Conservation (phyloP, 345 rosid genomes). For the Firmiana major region DNA sequence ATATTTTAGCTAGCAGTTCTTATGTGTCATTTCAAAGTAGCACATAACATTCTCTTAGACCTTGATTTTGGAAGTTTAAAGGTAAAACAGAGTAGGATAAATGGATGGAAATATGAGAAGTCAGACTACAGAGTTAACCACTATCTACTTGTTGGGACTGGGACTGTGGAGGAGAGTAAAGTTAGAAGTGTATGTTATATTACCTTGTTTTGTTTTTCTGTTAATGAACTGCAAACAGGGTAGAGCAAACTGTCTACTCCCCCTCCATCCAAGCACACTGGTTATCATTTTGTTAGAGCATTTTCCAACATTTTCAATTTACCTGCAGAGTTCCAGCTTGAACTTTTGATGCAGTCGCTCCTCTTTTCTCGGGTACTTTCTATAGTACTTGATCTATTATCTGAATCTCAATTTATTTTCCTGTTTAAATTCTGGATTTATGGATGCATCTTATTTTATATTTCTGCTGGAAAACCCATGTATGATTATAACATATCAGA, state of each 20-base stretch:
- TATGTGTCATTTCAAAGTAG: not conserved
- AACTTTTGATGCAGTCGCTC: slow-evolving; percentile 91
- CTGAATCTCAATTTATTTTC: slow-evolving; percentile 14
- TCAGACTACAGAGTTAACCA: not conserved
- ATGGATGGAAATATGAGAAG: not conserved
- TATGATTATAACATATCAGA: not conserved
- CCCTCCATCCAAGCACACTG: not conserved
- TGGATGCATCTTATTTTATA: slow-evolving; percentile 1
- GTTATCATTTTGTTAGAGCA: not conserved
- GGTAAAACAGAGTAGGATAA: not conserved
- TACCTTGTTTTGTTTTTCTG: not conserved
- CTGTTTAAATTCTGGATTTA: slow-evolving; percentile 16
- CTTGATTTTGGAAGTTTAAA: slow-evolving; percentile 1
- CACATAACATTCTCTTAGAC: not conserved
- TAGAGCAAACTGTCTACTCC: not conserved
- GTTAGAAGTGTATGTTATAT: not conserved
- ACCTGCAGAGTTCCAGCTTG: slow-evolving; percentile 89
- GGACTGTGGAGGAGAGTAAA: not conserved
- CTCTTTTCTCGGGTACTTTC: slow-evolving; percentile 83
- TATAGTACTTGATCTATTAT: slow-evolving; percentile 13
- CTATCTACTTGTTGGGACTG: not conserved
- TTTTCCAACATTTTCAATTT: slow-evolving; percentile 16
- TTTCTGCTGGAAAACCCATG: not conserved
- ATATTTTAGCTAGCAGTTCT: not conserved
- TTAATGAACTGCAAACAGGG: not conserved